Evolutionary conservation across 345 rosid genomes (phyloP).

Genomic region (Lepidium aucheri): DNA sequence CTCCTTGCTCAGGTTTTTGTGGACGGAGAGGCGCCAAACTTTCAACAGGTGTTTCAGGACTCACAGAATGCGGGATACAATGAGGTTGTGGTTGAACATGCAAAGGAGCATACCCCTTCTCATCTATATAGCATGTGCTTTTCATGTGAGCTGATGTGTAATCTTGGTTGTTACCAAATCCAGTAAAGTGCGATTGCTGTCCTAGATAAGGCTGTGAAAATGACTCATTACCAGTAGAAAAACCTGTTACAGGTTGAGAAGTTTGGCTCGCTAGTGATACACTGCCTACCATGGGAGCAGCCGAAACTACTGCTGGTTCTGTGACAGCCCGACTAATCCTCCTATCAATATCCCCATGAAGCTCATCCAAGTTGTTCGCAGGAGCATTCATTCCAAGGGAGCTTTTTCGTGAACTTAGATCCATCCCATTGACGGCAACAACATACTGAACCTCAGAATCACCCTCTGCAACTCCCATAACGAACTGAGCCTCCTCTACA

Average conservation of each 20-base stretch:
- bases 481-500: constrained; percentile 26
- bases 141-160: constrained; percentile 25
- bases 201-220: constrained; percentile 28
- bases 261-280: constrained; percentile 18
- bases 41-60: constrained; percentile 23
- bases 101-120: constrained; percentile 21
- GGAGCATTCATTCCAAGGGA: constrained; percentile 12
- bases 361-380: constrained; percentile 24
- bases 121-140: constrained; percentile 18
- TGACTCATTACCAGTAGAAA: constrained; percentile 14
- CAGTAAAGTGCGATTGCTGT: constrained; percentile 14
- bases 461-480: constrained; percentile 21
- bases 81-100: constrained; percentile 22
- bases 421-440: constrained; percentile 36
- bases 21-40: constrained; percentile 15
- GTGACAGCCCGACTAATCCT: constrained; percentile 25
- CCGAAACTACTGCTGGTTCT: constrained; percentile 24
- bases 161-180: constrained; percentile 23
- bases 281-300: constrained; percentile 10
- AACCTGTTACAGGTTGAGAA: constrained; percentile 26
- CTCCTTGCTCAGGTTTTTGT: constrained; percentile 18
- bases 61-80: constrained; percentile 17
- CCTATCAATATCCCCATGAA: constrained; percentile 13
- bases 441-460: constrained; percentile 35
- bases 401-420: constrained; percentile 16